phyloP scores from a whole-genome alignment of 2,329 filamentous ascomycete genomes.

The Monosporascus ibericus region DNA sequence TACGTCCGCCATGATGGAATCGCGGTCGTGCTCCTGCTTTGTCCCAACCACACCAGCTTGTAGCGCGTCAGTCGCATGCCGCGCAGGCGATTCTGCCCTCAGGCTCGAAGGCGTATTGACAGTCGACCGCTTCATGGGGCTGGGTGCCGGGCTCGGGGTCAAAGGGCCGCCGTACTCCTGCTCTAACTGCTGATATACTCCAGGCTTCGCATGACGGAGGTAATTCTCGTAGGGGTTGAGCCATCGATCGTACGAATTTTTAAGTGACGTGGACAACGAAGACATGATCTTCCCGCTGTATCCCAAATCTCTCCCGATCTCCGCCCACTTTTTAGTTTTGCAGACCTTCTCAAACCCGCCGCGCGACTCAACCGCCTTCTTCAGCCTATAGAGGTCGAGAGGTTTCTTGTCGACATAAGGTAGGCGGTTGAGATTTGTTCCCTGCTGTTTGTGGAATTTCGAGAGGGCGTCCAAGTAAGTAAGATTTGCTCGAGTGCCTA shows the following conservation, averaged over 20 bases:
- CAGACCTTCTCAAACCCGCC: conserved; percentile 96
- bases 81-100: conserved; percentile 61
- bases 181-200: conserved; percentile 93
- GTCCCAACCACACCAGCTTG: conserved; percentile 42
- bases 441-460: conserved; percentile 96
- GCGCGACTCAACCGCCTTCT: conserved; percentile 91
- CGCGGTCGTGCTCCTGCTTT: conserved; percentile 41
- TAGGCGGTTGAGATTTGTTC: conserved; percentile 86
- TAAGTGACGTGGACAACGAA: conserved; percentile 91
- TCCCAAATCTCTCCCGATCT: conserved; percentile 91
- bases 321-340: conserved; percentile 97
- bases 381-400: conserved; percentile 88
- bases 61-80: conserved; percentile 47
- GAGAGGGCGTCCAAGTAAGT: conserved; percentile 92
- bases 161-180: conserved; percentile 88
- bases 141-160: conserved; percentile 66
- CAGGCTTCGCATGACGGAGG: conserved; percentile 80
- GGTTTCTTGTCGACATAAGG: conserved; percentile 98
- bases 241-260: conserved; percentile 98
- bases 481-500: conserved; percentile 88
- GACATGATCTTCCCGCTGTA: conserved; percentile 99
- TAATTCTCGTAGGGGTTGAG: conserved; percentile 96
- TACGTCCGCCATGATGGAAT: conserved; percentile 42
- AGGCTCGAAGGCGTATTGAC: conserved; percentile 54
- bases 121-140: conserved; percentile 61